These are phyloP conservation scores for Leucosporidium yakuticum DNA, from an alignment of 768 basidiomycete species.

Conservation along the genomic window DNA sequence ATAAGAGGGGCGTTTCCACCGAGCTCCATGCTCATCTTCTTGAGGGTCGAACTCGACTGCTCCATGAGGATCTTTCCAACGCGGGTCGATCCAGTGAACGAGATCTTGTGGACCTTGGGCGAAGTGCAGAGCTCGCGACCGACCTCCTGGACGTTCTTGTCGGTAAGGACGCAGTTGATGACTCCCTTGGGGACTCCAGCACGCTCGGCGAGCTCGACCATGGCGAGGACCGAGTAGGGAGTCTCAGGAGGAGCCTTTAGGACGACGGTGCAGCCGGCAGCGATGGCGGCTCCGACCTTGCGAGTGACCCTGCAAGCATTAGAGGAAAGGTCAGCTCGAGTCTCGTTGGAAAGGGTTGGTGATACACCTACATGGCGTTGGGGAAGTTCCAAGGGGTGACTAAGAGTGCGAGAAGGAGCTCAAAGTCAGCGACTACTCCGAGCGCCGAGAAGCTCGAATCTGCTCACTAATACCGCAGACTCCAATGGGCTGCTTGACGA, in stretches of 20 bases:
- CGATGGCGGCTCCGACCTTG: conserved; percentile 81
- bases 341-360: conserved; percentile 7
- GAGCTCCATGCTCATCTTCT: conserved; percentile 55
- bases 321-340: not conserved
- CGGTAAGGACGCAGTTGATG: conserved; percentile 86
- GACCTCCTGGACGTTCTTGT: conserved; percentile 64
- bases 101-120: conserved; percentile 74
- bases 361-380: conserved; percentile 33
- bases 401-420: too few relatives aligned
- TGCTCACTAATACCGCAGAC: conserved; percentile 42
- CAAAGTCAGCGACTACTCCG: too few relatives aligned
- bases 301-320: conserved; percentile 55
- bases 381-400: conserved; percentile 57
- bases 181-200: conserved; percentile 95
- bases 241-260: conserved; percentile 62
- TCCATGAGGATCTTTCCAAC: conserved; percentile 45
- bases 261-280: conserved; percentile 92
- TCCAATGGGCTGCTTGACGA: conserved; percentile 78
- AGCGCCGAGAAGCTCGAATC: too few relatives aligned
- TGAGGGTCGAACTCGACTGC: conserved; percentile 41
- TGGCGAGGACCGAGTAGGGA: conserved; percentile 49
- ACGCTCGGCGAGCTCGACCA: conserved; percentile 79
- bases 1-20: conserved; percentile 94
- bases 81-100: conserved; percentile 41
- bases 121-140: conserved; percentile 90